Evolutionary conservation across 1,284 basidiomycete genomes (phyloP).

Genomic region (Puccinia horiana): DNA sequence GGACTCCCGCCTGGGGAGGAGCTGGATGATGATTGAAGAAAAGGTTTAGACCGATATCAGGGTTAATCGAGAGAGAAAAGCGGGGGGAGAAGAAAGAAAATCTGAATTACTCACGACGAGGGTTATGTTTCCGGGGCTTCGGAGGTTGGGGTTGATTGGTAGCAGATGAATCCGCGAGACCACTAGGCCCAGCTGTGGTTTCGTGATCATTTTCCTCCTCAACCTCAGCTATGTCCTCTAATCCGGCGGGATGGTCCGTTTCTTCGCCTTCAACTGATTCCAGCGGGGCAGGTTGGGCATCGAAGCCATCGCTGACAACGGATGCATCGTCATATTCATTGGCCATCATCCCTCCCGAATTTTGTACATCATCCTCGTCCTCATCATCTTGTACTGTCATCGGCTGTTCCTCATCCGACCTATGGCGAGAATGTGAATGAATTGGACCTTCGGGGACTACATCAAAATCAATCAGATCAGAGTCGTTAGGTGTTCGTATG

Average conservation of each 20-base stretch:
- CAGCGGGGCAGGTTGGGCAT: conserved; percentile 6
- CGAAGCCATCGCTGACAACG: conserved; percentile 14
- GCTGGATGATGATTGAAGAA: background rate
- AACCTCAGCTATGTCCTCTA: conserved; percentile 37
- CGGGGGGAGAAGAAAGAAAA: background rate
- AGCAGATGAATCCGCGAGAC: background rate
- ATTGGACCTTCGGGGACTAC: conserved; percentile 18
- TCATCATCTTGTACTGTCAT: conserved; percentile 29
- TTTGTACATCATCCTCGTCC: conserved; percentile 22
- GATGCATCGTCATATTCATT: conserved; percentile 20
- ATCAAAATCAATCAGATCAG: conserved; percentile 43
- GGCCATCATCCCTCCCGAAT: conserved; percentile 10
- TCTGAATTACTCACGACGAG: conserved; percentile 12
- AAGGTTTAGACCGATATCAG: too few relatives aligned
- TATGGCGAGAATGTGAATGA: background rate
- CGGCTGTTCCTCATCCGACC: conserved; percentile 21
- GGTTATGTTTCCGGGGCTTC: conserved; percentile 23
- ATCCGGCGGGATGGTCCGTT: background rate
- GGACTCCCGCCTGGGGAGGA: conserved; percentile 18
- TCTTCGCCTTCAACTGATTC: conserved; percentile 1
- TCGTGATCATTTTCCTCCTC: conserved; percentile 25
- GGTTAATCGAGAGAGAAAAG: background rate
- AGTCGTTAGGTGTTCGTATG: conserved; percentile 18
- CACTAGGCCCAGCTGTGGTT: background rate
- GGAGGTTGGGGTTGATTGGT: background rate